Evolutionary conservation across 1,284 basidiomycete species (phyloP), one percentile per base, ranked within the genome.

Genomic region (Ganoderma leucocontextum): DNA sequence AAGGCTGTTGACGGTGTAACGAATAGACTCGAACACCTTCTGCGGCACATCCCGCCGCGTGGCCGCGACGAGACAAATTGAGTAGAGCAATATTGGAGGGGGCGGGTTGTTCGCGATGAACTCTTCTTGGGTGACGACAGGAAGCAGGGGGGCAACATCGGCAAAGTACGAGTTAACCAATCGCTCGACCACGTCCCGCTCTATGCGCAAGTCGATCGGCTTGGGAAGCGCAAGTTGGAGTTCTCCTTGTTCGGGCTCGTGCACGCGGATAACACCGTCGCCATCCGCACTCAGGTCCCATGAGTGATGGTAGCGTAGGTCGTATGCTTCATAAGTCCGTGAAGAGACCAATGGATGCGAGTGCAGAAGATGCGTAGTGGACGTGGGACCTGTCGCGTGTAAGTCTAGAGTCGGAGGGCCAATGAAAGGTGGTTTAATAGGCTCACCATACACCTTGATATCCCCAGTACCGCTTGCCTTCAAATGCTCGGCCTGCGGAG

Each of bases 121-220:
- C 78, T 99, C 97, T 59, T 88, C 86, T 77, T 92, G 89, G 19
- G 94, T 95, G 68, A 99, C 87, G 73, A 98, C 86, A 25, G 97
- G 97, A 69, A 97, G 88, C 60, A 95, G 84, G n/a, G 93, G 93
- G 1, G 92, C 89, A 62, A 97, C 86, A 53, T 95, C 90, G 25
- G 87, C 86, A 80, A 99, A 99, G 83, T 96, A 99, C 25, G 91
- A 89, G 81, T 98, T 99, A 77, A 97, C 87, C 65, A 98, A 88
- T 65, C 88, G 86, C 75, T 96, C 91, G 75, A 97, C 86, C 73
- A 93, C 85, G 62, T 94, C 90, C n/a, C 90, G 89, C 75, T 93
- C 92, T 68, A 95, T 85, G 58, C 86, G 89, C 73, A 90, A 78
- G 76, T 93, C 91, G 60, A 89, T 77, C 12, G 89, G 87, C 75